Base-by-base conservation (phyloP, 2,329 filamentous ascomycete species). In the Xylariaceae sp. region DNA sequence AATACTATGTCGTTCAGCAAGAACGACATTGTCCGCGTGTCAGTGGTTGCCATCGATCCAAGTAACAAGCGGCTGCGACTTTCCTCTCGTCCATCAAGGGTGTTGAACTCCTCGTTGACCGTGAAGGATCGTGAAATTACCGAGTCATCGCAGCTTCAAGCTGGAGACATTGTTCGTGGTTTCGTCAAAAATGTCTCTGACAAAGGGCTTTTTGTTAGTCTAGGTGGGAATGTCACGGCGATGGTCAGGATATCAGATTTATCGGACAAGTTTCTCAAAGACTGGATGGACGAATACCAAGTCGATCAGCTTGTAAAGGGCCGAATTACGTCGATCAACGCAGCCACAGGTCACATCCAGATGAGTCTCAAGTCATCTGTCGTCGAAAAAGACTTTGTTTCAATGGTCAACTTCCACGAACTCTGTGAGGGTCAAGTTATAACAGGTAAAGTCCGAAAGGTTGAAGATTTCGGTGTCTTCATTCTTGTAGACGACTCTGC, bases 391-490 rank as follows among this genome's bases (percentile, higher is more conserved):
- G 74, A 90, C 51, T 95, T 88, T 63, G 79, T 81, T 34, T 79
- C 86, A 17, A 83, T 81, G 2, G 63, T 84, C n/a, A 83, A 78
- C 1, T 85, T 91, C 48, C 73, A 75, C n/a, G 87, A 95, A 52
- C 71, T 97, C 42, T 80, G 85, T 58, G 70, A 78, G 47, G 90
- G 89, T 6, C 87, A 95, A 63, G 70, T 89, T 24, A 77, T 98
- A 26, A 95, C 87, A 11, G 93, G 90, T 37, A 95, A 88, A 60
- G 81, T 98, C 42, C 84, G 90, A 55, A 95, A 94, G 65, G 89
- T 97, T 2, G 88, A 95, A 58, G 87, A 95, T 24, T 98, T 90
- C 61, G 93, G 93, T 50, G 91, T 91, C 4, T 98, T 98, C 63
- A 86, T 98, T 53, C 79, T 94, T 33, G 72, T 98, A 16, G 89